Conservation (phyloP, 495 filamentous ascomycete species). For the Mycothermus thermophilus region DNA sequence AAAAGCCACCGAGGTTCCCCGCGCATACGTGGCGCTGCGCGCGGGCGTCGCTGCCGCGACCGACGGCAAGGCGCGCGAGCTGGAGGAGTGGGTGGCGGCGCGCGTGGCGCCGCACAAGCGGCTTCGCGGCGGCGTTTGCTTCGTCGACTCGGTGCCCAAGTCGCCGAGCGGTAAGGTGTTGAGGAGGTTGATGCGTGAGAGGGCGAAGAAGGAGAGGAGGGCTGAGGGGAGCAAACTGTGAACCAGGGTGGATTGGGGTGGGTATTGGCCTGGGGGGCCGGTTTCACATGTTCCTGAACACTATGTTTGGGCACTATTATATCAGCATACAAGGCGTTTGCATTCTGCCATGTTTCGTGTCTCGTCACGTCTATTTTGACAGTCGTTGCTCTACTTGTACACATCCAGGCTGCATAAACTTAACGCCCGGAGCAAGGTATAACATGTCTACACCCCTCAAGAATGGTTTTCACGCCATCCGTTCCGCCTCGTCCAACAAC, state of each 20-base stretch:
- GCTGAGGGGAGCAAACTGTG: conserved; percentile 21
- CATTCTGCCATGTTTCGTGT: no score
- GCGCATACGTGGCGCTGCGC: conserved; percentile 64
- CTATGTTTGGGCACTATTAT: no score
- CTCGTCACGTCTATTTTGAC: no score
- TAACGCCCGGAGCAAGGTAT: no score
- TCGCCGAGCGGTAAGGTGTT: conserved; percentile 80
- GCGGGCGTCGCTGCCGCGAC: conserved; percentile 30
- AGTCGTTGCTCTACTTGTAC: no score
- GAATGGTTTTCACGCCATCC: no score
- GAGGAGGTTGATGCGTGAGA: conserved; percentile 46
- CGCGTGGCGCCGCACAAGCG: conserved; percentile 50
- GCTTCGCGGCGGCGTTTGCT: conserved; percentile 68
- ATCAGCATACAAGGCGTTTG: no score
- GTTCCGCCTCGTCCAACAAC: conserved; percentile 76
- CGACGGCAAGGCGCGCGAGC: conserved; percentile 44
- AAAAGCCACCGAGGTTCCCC: conserved; percentile 66
- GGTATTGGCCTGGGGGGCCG: background rate
- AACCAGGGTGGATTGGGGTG: background rate
- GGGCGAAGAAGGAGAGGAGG: conserved; percentile 23
- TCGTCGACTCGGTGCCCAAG: conserved; percentile 74
- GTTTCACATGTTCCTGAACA: no score
- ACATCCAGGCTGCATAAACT: no score
- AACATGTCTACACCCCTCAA: no score
- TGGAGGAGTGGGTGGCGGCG: conserved; percentile 46